Conservation (phyloP, 1,284 basidiomycete species). For the Tylopilus sp. region DNA sequence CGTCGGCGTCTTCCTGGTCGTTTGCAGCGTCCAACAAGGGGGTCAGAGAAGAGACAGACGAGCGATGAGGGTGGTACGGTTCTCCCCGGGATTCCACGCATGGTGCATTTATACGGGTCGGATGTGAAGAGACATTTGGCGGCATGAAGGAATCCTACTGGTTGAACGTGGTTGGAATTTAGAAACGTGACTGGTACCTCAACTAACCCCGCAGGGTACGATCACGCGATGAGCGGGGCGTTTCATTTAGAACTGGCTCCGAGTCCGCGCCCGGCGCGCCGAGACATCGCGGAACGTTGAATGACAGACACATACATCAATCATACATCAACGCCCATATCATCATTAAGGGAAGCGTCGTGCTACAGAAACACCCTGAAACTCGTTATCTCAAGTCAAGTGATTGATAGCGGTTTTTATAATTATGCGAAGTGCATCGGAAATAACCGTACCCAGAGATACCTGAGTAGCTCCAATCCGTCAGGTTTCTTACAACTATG, state of each 20-base stretch:
- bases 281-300: not conserved
- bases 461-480: too few species aligned
- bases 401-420: too few species aligned
- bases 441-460: too few species aligned
- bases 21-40: conserved; percentile 16
- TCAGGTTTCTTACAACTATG: too few species aligned
- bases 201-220: too few species aligned
- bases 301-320: not conserved
- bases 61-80: conserved; percentile 2
- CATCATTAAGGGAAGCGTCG: too few species aligned
- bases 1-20: conserved; percentile 5
- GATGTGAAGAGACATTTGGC: not conserved
- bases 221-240: not conserved
- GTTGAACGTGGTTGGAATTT: not conserved
- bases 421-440: too few species aligned
- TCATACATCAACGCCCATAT: too few species aligned
- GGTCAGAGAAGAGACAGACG: conserved; percentile 23
- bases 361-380: too few species aligned
- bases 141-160: not conserved
- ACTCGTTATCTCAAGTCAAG: too few species aligned
- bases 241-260: not conserved
- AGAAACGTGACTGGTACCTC: not conserved
- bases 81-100: not conserved
- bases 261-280: too few species aligned
- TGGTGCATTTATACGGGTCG: conserved; percentile 30